Base-by-base conservation (phyloP, 768 basidiomycete species). In the Boletellus ananiceps region DNA sequence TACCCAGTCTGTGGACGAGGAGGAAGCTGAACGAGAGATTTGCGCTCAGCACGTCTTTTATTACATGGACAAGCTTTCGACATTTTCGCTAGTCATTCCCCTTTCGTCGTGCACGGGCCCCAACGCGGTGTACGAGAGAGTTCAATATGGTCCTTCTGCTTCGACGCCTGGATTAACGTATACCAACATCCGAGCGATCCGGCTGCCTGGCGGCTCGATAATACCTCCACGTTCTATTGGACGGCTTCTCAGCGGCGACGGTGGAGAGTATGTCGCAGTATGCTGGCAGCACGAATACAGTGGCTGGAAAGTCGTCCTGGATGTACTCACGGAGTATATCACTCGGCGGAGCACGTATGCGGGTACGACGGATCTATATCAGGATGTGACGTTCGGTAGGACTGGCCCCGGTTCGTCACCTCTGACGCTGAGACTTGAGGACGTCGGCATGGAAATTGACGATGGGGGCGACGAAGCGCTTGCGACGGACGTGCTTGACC, bases 221-320 rank as follows among this genome's bases (percentile, higher is more conserved):
- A 74, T 96, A 5, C 84, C 85, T 19, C 72, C 79, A 6, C 78
- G 80, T 18, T 82, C 87, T 2, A 66, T 72, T 2, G 93, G 90
- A 3, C 78, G 80, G 8, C 73, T 93, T 18, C 72, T 94, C 31
- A 90, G 82, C 54, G 76, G 78, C 9, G 88, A 90, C 45, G 78
- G 78, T 4, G 81, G 79, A 2, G 86, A 89, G 19, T 49, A 55
- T 38, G 72, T 80, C 15, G 83, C 87, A 5, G 77, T 94, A 1
- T 75, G 78, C 16, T 96, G 93, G 93, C 76, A 84, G 53, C 83
- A 87, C 55, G 74, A 82, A 39, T 83, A 92, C 60, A 89, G 86
- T 7, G 91, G 88, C 2, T 96, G 93, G 93, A 86, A 80, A 55
- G 64, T 95, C 13, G 68, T 95, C 6, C 65, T 92, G n/a, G 92